These are phyloP conservation scores for Scheffersomyces titani DNA, from an alignment of 1,139 yeast genomes.

Conservation along the genomic window DNA sequence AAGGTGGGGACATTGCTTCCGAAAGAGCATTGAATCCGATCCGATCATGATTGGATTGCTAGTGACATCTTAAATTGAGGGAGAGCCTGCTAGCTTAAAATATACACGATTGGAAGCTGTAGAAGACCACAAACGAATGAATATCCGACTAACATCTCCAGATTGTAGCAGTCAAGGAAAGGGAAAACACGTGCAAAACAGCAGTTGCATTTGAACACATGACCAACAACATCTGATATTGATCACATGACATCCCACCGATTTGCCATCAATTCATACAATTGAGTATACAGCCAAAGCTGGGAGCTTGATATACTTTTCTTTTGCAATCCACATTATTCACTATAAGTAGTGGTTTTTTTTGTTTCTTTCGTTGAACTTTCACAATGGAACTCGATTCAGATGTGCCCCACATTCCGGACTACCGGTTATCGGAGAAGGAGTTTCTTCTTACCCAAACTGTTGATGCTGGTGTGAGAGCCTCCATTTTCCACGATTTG, in stretches of 20 bases:
- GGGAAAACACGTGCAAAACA: too few relatives aligned
- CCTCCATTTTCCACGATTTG: conserved; percentile 47
- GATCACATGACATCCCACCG: not conserved
- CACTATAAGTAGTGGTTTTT: not conserved
- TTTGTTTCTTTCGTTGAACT: not conserved
- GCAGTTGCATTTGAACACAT: not conserved
- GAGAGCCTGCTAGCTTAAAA: too few relatives aligned
- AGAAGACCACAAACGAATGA: too few relatives aligned
- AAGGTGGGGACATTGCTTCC: not conserved
- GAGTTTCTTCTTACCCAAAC: conserved; percentile 60
- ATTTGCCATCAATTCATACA: conserved; percentile 4
- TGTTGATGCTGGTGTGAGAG: conserved; percentile 20
- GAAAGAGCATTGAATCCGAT: not conserved
- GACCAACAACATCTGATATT: not conserved
- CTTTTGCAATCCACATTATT: not conserved
- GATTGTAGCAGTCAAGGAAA: too few relatives aligned
- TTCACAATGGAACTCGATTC: conserved; percentile 38
- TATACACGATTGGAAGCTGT: too few relatives aligned
- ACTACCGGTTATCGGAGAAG: conserved; percentile 73
- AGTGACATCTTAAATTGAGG: not conserved
- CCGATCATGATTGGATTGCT: not conserved
- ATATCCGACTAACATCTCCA: too few relatives aligned
- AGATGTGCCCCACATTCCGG: conserved; percentile 69
- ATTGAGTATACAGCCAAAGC: not conserved
- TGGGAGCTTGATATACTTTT: not conserved